These are phyloP conservation scores for Candida insectalens DNA, from an alignment of 805 yeast species.

Conservation along the genomic window DNA sequence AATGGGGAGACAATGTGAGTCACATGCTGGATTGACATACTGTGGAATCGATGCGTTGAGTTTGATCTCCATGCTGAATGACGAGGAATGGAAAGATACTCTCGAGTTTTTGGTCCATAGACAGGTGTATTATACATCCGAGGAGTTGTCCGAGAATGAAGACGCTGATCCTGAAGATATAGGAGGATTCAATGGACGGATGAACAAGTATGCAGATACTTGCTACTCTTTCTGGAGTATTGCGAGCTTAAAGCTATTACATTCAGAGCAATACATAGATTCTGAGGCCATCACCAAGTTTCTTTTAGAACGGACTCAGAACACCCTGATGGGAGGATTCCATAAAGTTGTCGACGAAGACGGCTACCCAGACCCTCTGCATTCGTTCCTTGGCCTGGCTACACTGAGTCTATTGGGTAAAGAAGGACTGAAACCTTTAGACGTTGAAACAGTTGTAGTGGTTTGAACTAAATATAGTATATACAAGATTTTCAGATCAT, in stretches of 20 bases:
- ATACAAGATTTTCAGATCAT: too few relatives aligned
- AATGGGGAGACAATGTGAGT: slow-evolving; percentile 36
- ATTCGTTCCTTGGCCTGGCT: slow-evolving; percentile 53
- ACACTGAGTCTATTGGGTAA: slow-evolving; percentile 31
- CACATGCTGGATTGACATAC: slow-evolving; percentile 82
- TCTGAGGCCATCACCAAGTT: slow-evolving; percentile 27
- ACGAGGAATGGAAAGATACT: slow-evolving; percentile 28
- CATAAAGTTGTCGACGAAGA: slow-evolving; percentile 48
- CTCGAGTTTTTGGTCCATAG: slow-evolving; percentile 54
- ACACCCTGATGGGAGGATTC: slow-evolving; percentile 65
- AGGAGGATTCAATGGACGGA: slow-evolving; percentile 84
- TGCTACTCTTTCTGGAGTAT: slow-evolving; percentile 84
- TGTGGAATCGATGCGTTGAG: slow-evolving; percentile 65
- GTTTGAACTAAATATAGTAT: too few relatives aligned
- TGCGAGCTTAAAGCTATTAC: slow-evolving; percentile 43
- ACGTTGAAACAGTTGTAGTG: slow-evolving; percentile 16
- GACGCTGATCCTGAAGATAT: slow-evolving; percentile 36
- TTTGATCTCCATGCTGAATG: slow-evolving; percentile 22
- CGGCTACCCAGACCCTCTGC: slow-evolving; percentile 54
- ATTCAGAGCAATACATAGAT: slow-evolving; percentile 24
- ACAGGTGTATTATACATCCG: slow-evolving; percentile 36
- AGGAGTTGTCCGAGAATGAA: slow-evolving; percentile 19
- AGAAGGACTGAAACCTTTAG: slow-evolving; percentile 6
- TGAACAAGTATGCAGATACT: slow-evolving; percentile 76
- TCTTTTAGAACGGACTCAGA: slow-evolving; percentile 49